Evolutionary conservation across 495 filamentous ascomycete genomes (phyloP), one percentile per base, ranked within the genome.

Genomic region (Talaromyces proteolyticus): DNA sequence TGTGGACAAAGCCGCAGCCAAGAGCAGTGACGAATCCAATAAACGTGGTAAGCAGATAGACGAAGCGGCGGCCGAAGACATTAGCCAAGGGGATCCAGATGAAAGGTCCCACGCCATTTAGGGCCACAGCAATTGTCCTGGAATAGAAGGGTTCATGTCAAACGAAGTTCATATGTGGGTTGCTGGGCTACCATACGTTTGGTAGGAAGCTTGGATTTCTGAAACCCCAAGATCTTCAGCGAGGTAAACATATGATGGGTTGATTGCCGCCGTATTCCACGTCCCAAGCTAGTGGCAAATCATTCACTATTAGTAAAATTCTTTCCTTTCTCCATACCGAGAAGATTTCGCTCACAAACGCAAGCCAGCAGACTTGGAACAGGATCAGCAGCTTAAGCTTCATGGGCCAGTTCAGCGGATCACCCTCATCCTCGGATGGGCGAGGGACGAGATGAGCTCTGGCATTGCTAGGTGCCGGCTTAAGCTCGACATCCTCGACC

Each of bases 31-130:
- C 34, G 17, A 50, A 50, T 18, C 38, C 34, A 24, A 50, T 22
- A 19, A 50, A 21, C 12, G 38, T 24, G 12, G 48, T 64, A 19
- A 60, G 23, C 12, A 66, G 62, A 34, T 59, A 59, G 14, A 65
- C 62, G 21, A 64, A 58, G 49, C 64, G 64, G 10, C 64, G 60
- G 16, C 64, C 64, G n/a, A 60, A 52, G 17, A 62, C 65, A 60
- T 64, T 65, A 1, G 60, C 64, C 1, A 62, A 53, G 1, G 64
- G 62, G n/a, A 65, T 62, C 62, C 39, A 42, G 39, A 50, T 34
- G 29, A 34, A 34, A 34, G 29, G 29, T 8, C 29, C 29, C 29
- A 34, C 29, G 8, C 29, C 29, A 34, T 34, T 34, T 8, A 34
- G 29, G 14, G 29, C 29, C 29, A 34, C 29, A 14, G 29, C 29